These are phyloP conservation scores for Pichia membranifaciens DNA, from an alignment of 805 yeast species.

Conservation along the genomic window DNA sequence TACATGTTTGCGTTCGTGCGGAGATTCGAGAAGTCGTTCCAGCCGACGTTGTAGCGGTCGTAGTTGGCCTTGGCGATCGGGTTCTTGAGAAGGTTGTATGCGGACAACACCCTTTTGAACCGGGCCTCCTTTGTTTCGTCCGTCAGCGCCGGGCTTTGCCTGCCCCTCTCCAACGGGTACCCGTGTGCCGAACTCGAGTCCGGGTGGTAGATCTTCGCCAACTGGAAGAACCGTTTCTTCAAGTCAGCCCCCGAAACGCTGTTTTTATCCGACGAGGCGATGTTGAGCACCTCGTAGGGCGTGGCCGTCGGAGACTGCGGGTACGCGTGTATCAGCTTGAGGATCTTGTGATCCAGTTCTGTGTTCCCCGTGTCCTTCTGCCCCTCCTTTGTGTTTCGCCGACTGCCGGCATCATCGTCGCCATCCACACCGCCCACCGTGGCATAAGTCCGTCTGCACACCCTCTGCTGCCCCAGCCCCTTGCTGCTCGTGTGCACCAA, in stretches of 20 bases:
- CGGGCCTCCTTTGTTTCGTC: constrained; percentile 33
- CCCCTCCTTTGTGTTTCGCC: neutral
- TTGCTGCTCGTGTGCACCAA: too few relatives aligned
- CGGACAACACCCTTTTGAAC: constrained; percentile 51
- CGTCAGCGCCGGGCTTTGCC: constrained; percentile 13
- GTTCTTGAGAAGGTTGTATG: constrained; percentile 51
- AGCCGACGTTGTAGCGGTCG: constrained; percentile 42
- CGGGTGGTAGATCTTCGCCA: constrained; percentile 80
- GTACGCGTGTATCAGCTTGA: constrained; percentile 24
- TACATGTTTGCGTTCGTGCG: constrained; percentile 21
- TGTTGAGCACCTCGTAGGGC: constrained; percentile 65
- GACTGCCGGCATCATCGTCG: too few relatives aligned
- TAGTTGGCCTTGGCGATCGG: constrained; percentile 38
- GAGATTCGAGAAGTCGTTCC: constrained; percentile 31
- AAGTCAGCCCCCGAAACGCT: constrained; percentile 35
- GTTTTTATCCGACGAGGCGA: constrained; percentile 25
- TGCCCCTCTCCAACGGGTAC: constrained; percentile 11
- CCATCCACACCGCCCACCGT: too few relatives aligned
- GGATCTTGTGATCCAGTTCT: constrained; percentile 15
- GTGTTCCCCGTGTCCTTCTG: neutral
- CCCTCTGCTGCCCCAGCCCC: too few relatives aligned
- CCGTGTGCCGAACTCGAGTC: constrained; percentile 38
- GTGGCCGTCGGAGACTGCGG: constrained; percentile 51
- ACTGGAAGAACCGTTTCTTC: constrained; percentile 46
- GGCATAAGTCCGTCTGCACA: too few relatives aligned